These are phyloP conservation scores for Aureobasidium sp. DNA, from an alignment of 2,329 filamentous ascomycete species.

Conservation along the genomic window DNA sequence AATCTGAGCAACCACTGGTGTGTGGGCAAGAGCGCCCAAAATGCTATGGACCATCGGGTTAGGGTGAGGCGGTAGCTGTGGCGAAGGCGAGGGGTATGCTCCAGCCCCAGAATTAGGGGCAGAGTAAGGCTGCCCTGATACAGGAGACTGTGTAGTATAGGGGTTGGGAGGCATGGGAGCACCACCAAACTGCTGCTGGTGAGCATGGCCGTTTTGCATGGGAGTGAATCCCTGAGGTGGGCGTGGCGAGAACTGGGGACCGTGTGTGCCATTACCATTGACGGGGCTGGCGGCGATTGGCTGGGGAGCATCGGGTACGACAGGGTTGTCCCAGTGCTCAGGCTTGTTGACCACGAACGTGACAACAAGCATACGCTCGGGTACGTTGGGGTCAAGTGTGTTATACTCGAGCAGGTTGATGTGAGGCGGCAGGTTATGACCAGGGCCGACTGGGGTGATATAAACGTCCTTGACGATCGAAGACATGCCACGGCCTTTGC, in stretches of 20 bases:
- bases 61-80: slow-evolving; percentile 20
- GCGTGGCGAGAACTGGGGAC: slow-evolving; percentile 34
- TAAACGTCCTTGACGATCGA: slow-evolving; percentile 80
- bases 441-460: slow-evolving; percentile 74
- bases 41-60: slow-evolving; percentile 34
- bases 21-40: slow-evolving; percentile 36
- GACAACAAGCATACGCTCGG: slow-evolving; percentile 71
- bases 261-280: slow-evolving; percentile 28
- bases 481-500: slow-evolving; percentile 53
- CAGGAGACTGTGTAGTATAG: slow-evolving; percentile 33
- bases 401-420: slow-evolving; percentile 84
- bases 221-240: slow-evolving; percentile 24
- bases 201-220: slow-evolving; percentile 19
- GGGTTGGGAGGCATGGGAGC: slow-evolving; percentile 33
- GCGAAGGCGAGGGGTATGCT: slow-evolving; percentile 17
- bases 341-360: slow-evolving; percentile 65
- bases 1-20: slow-evolving; percentile 36
- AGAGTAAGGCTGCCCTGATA: slow-evolving; percentile 25
- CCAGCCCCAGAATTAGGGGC: slow-evolving; percentile 25
- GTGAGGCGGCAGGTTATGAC: slow-evolving; percentile 68
- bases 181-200: slow-evolving; percentile 16
- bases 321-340: slow-evolving; percentile 27
- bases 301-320: slow-evolving; percentile 12
- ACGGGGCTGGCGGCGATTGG: slow-evolving; percentile 21
- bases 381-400: slow-evolving; percentile 62